A percentile compares a stretch with the other conserved stretches of the same genome.
phyloP scores from a whole-genome alignment of 768 basidiomycete species.

The Xanthoconium stramineum region DNA sequence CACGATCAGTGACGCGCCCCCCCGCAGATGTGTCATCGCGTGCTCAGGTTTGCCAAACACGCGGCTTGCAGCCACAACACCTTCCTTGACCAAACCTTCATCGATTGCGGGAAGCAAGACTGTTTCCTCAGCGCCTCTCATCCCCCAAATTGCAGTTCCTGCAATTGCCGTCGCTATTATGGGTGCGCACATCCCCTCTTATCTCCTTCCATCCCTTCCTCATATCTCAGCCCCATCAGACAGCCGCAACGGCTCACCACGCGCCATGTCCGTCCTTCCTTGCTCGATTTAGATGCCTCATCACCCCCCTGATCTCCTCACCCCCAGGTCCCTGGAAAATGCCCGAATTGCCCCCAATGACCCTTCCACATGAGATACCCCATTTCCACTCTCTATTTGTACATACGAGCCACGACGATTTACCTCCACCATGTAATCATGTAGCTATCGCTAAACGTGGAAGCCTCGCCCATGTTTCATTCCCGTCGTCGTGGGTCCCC shows the following conservation, averaged over 20 bases:
- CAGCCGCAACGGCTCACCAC: slow-evolving; percentile 54
- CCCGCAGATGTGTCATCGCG: slow-evolving; percentile 59
- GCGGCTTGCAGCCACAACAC: slow-evolving; percentile 54
- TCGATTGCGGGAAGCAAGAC: slow-evolving; percentile 48
- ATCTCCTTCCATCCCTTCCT: background rate
- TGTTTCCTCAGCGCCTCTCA: slow-evolving; percentile 54
- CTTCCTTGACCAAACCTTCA: slow-evolving; percentile 38
- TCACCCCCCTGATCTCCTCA: slow-evolving; percentile 13
- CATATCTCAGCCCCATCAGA: slow-evolving; percentile 23
- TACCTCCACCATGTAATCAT: slow-evolving; percentile 15
- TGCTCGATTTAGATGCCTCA: slow-evolving; percentile 3
- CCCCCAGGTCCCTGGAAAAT: slow-evolving; percentile 38
- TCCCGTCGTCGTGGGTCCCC: background rate
- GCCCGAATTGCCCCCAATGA: slow-evolving; percentile 34
- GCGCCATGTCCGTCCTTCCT: slow-evolving; percentile 37
- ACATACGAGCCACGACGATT: slow-evolving; percentile 9
- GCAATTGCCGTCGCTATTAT: slow-evolving; percentile 57
- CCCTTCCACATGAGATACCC: too few relatives aligned
- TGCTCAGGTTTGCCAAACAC: slow-evolving; percentile 50
- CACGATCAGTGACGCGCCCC: background rate
- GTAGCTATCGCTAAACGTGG: background rate
- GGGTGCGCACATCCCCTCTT: slow-evolving; percentile 31
- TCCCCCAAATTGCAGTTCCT: slow-evolving; percentile 43
- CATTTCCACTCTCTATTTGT: background rate
- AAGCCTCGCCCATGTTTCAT: background rate